phyloP scores from a whole-genome alignment of 73 alveolate species.

The Tetrahymena elliotti region DNA sequence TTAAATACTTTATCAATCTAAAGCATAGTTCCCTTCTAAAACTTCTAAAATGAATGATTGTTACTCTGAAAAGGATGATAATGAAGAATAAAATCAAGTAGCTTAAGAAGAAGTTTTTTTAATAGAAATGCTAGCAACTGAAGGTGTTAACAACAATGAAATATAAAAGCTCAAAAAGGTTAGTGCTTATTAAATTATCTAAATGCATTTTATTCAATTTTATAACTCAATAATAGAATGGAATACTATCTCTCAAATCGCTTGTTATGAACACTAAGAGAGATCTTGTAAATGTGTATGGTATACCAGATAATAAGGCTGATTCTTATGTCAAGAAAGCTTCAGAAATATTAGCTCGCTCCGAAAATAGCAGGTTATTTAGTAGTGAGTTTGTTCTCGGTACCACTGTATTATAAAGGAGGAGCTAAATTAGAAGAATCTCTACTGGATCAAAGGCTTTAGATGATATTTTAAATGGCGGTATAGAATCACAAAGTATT shows the following conservation, averaged over 20 bases:
- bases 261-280: not conserved
- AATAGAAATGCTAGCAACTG: not conserved
- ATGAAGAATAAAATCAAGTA: not conserved
- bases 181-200: too few species aligned
- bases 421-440: conserved; percentile 20
- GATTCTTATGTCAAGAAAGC: not conserved
- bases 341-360: not conserved
- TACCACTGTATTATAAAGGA: not conserved
- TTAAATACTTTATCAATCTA: not conserved
- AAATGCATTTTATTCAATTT: not conserved
- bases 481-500: conserved; percentile 83
- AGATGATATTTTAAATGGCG: conserved; percentile 74
- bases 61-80: not conserved
- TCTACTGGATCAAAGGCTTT: conserved; percentile 67
- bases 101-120: not conserved
- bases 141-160: not conserved
- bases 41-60: not conserved
- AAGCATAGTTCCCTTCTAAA: not conserved
- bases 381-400: not conserved
- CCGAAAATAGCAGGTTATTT: not conserved
- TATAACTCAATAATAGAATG: not conserved
- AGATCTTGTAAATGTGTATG: not conserved
- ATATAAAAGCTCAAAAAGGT: not conserved
- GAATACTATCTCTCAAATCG: not conserved
- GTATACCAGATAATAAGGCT: not conserved